Conservation (phyloP, 163 green algal genomes). For the Coccomyxa subellipsoidea region DNA sequence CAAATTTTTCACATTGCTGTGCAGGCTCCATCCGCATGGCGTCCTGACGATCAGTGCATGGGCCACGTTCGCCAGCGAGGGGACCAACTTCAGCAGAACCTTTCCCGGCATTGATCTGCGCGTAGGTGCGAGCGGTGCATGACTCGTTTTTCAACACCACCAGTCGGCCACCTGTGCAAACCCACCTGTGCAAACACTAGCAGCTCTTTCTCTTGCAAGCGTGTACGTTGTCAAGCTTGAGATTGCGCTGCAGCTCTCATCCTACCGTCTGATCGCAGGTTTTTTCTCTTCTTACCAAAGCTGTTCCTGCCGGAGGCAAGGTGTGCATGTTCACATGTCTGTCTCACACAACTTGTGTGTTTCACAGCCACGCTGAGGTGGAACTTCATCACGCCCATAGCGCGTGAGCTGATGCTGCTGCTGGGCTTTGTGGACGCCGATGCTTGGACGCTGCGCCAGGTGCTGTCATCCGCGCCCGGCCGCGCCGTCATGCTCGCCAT, state of each 20-base stretch:
- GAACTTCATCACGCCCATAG: background rate
- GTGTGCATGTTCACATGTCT: background rate
- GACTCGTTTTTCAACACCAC: too few species aligned
- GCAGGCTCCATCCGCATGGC: constrained; percentile 4
- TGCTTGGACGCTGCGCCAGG: background rate
- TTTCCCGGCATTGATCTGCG: background rate
- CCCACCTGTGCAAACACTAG: too few species aligned
- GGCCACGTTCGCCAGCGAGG: constrained; percentile 1
- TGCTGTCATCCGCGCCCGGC: constrained; percentile 13
- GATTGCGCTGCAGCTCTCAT: too few species aligned
- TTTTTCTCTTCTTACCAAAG: too few species aligned
- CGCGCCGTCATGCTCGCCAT: constrained; percentile 36
- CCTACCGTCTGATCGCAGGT: too few species aligned
- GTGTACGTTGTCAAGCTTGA: too few species aligned
- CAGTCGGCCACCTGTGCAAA: too few species aligned
- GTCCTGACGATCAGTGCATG: background rate
- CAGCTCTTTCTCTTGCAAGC: too few species aligned
- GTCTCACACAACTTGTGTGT: background rate
- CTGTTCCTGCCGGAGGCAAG: too few species aligned
- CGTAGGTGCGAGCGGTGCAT: background rate
- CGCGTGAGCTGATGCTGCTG: constrained; percentile 5
- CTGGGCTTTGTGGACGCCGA: constrained; percentile 5
- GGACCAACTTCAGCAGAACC: background rate
- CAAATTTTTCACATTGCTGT: background rate
- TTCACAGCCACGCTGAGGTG: background rate